These are phyloP conservation scores for Paramecium sonneborni DNA, from an alignment of 73 alveolate species.

Conservation along the genomic window DNA sequence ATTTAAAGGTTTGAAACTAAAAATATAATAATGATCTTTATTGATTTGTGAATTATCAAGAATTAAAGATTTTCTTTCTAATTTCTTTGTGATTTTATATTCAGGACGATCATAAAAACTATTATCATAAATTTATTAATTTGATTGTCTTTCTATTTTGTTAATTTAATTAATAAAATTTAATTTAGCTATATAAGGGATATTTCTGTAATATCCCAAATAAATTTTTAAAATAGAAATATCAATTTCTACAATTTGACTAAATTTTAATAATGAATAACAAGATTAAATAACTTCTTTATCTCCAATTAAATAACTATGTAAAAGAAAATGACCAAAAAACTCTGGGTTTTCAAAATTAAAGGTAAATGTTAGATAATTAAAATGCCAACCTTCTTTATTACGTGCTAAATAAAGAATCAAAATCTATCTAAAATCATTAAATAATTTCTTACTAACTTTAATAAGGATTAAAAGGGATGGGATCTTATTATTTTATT, in stretches of 20 bases:
- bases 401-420: not conserved
- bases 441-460: not conserved
- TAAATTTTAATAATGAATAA: not conserved
- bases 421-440: not conserved
- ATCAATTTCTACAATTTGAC: not conserved
- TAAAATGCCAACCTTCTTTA: not conserved
- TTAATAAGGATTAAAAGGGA: constrained; percentile 7
- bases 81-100: not conserved
- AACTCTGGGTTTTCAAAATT: not conserved
- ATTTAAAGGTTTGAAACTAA: not conserved
- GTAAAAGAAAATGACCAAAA: not conserved
- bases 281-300: not conserved
- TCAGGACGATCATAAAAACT: not conserved
- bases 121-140: not conserved
- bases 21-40: constrained; percentile 32
- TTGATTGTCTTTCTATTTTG: not conserved
- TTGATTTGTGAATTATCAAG: not conserved
- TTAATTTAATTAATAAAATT: not conserved
- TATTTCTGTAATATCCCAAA: not conserved
- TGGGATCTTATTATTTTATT: not conserved
- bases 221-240: not conserved
- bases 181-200: not conserved
- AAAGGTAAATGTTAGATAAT: not conserved
- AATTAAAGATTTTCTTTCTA: not conserved
- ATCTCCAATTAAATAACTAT: not conserved